A percentile compares a stretch with the other conserved stretches of the same genome.
These are phyloP conservation scores for Cystoderma amianthinum DNA, from an alignment of 768 basidiomycete genomes.

Conservation along the genomic window DNA sequence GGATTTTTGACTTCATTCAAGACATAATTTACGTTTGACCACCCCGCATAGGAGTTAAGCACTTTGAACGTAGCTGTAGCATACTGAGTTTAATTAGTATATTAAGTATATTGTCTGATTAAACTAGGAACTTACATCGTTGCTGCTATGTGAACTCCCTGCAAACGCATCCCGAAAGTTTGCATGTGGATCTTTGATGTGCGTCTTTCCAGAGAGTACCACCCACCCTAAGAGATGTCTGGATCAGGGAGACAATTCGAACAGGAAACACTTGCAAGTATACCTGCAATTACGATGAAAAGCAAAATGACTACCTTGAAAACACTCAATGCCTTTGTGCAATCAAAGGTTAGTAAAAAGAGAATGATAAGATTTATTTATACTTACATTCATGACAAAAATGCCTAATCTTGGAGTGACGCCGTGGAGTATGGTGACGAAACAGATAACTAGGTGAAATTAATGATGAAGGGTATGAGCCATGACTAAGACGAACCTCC, in stretches of 20 bases:
- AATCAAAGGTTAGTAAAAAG: slow-evolving; percentile 30
- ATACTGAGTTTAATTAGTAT: not conserved
- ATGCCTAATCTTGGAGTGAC: no score
- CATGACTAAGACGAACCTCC: no score
- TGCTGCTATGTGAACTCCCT: slow-evolving; percentile 44
- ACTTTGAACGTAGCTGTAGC: slow-evolving; percentile 25
- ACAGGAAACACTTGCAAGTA: not conserved
- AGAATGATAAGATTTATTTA: no score
- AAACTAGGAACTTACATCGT: slow-evolving; percentile 36
- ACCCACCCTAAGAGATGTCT: slow-evolving; percentile 42
- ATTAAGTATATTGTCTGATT: slow-evolving; percentile 35
- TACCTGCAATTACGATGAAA: slow-evolving; percentile 44
- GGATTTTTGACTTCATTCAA: slow-evolving; percentile 60
- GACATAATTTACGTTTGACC: slow-evolving; percentile 63
- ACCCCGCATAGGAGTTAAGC: slow-evolving; percentile 48
- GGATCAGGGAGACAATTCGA: slow-evolving; percentile 13
- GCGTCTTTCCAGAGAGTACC: slow-evolving; percentile 45
- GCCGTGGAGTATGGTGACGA: no score
- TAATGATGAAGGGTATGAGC: no score
- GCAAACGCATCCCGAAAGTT: slow-evolving; percentile 51
- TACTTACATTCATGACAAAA: no score
- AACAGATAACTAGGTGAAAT: no score
- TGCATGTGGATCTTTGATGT: slow-evolving; percentile 38
- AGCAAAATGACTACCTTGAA: slow-evolving; percentile 50
- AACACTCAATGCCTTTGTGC: slow-evolving; percentile 37